Conservation (phyloP, 2,329 filamentous ascomycete species). For the Monilinia vaccinii-corymbosi region DNA sequence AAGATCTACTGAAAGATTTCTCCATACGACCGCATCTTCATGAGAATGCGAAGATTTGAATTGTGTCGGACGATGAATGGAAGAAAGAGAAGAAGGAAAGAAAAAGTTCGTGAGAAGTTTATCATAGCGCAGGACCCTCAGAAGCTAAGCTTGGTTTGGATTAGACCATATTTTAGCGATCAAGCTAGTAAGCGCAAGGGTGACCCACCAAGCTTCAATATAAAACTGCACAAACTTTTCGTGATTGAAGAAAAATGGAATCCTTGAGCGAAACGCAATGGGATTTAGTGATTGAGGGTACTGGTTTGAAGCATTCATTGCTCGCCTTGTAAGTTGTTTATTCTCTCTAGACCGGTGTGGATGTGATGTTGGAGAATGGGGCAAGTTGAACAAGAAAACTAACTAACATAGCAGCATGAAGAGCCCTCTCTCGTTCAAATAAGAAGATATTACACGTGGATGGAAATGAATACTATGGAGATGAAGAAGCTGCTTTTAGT, state of each 20-base stretch:
- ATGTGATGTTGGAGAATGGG: neutral
- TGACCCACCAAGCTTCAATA: conserved; percentile 8
- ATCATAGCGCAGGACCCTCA: conserved; percentile 9
- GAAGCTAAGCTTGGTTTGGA: conserved; percentile 13
- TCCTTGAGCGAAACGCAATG: conserved; percentile 63
- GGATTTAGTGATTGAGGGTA: conserved; percentile 74
- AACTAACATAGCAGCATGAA: conserved; percentile 63
- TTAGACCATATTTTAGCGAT: neutral
- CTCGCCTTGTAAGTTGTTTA: conserved; percentile 56
- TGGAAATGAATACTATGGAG: conserved; percentile 80
- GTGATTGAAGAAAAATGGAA: conserved; percentile 47
- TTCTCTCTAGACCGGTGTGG: conserved; percentile 5
- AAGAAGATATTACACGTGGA: conserved; percentile 91
- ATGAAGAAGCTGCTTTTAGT: conserved; percentile 74
- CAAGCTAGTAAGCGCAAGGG: neutral
- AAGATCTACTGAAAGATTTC: conserved; percentile 47
- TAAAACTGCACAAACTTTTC: conserved; percentile 12
- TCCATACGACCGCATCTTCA: conserved; percentile 31
- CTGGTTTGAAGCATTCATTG: conserved; percentile 69
- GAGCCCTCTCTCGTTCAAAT: conserved; percentile 82
- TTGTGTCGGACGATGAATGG: conserved; percentile 34
- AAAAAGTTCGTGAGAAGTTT: conserved; percentile 13
- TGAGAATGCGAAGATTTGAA: conserved; percentile 28
- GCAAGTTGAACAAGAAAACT: conserved; percentile 40
- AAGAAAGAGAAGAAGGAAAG: conserved; percentile 24